Conservation (phyloP, 139 green algal species). For the Micractinium sp. region DNA sequence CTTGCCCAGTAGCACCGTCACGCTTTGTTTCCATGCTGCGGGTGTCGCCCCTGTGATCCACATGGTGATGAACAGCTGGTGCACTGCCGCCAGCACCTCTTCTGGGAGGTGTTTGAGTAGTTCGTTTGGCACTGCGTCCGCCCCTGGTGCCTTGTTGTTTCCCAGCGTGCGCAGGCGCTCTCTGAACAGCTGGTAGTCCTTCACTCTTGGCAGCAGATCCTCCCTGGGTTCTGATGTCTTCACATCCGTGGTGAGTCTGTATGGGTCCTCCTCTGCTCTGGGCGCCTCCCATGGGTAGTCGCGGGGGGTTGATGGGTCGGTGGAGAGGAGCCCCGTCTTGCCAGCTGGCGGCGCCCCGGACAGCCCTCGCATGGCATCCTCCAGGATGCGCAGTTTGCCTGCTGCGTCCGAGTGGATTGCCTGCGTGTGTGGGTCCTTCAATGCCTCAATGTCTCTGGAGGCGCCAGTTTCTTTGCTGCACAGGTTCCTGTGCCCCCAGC, state of each 20-base stretch:
- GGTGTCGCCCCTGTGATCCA: constrained; percentile 48
- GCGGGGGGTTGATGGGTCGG: background rate
- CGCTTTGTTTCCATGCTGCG: constrained; percentile 34
- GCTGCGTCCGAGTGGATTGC: background rate
- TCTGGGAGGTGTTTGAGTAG: constrained; percentile 39
- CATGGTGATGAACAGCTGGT: constrained; percentile 42
- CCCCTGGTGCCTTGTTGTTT: constrained; percentile 37
- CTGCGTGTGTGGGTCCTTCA: background rate
- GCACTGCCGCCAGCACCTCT: constrained; percentile 1
- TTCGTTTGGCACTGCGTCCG: constrained; percentile 47
- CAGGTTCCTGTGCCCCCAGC: background rate
- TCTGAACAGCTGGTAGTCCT: constrained; percentile 15
- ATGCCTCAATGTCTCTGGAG: background rate
- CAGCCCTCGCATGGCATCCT: background rate
- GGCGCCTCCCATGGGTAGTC: background rate
- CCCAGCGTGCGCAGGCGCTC: constrained; percentile 5
- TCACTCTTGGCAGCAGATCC: background rate
- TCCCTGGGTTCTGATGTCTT: background rate
- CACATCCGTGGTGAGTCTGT: background rate
- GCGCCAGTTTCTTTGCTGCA: background rate
- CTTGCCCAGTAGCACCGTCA: constrained; percentile 50
- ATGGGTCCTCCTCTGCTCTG: too few species aligned
- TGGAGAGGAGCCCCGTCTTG: background rate
- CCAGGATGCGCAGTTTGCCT: background rate
- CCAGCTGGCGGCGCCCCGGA: background rate